phyloP scores from a whole-genome alignment of 1,284 basidiomycete genomes.

The Ceratobasidium sp. region DNA sequence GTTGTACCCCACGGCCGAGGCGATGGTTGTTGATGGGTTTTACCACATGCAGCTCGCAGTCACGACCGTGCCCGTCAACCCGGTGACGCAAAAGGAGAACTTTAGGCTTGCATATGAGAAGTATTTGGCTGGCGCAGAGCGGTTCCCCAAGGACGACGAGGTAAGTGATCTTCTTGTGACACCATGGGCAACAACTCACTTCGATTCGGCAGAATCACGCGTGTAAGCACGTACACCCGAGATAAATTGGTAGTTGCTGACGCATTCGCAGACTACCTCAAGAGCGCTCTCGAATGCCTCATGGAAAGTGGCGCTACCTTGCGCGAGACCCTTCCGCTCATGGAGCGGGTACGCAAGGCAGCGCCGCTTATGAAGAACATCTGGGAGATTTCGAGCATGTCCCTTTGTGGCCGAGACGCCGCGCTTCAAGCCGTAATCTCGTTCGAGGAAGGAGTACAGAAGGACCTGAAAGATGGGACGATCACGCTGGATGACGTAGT shows the following conservation, averaged over 20 bases:
- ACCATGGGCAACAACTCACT: not conserved
- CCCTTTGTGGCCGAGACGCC: constrained; percentile 40
- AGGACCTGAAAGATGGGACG: constrained; percentile 41
- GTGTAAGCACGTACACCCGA: not conserved
- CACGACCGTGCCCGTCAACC: constrained; percentile 27
- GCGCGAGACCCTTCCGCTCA: constrained; percentile 36
- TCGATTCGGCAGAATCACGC: constrained; percentile 15
- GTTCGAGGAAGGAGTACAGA: constrained; percentile 44
- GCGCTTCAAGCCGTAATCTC: constrained; percentile 42
- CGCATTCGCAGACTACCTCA: constrained; percentile 35
- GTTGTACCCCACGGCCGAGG: constrained; percentile 36
- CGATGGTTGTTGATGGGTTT: constrained; percentile 30
- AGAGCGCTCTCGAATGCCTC: constrained; percentile 43
- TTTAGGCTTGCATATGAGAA: constrained; percentile 34
- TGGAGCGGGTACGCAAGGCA: constrained; percentile 32
- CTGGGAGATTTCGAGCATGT: constrained; percentile 41
- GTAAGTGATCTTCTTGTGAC: not conserved
- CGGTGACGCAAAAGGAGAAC: constrained; percentile 34
- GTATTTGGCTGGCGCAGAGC: constrained; percentile 34
- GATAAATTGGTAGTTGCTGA: not conserved
- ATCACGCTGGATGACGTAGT: constrained; percentile 41
- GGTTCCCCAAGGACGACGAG: constrained; percentile 42
- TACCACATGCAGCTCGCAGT: constrained; percentile 39
- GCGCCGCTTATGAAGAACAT: constrained; percentile 44
- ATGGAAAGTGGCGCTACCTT: constrained; percentile 44